Evolutionary conservation across 352 stramenopile genomes (phyloP), one percentile per base, ranked within the genome.

Genomic region (Phytopythium litorale): DNA sequence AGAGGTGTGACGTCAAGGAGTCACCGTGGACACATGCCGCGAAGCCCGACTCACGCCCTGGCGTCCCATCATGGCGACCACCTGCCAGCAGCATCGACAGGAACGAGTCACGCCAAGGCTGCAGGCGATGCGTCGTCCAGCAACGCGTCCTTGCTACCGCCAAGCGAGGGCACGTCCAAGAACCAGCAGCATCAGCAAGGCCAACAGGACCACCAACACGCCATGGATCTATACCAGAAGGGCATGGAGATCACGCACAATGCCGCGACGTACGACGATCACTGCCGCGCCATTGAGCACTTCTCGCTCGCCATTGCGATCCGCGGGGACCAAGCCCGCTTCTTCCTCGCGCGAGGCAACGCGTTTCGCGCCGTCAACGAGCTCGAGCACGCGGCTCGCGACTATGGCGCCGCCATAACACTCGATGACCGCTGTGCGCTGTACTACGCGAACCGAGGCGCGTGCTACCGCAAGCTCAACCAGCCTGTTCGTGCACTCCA

Each of bases 291-390:
- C 4, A 93, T 92, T 57, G 84, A 93, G 65, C 76, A 74, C 35
- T 87, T 91, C 60, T 89, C 76, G 35, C 69, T 93, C 53, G 82
- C 82, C 28, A 91, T 93, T 30, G 81, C 84, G 2, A 79, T 92
- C 13, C 80, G 82, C 35, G 64, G 57, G n/a, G 80, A 81, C 33
- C 84, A 93, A 56, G 68, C 84, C 43, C 76, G 84, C 5, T 93
- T 92, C 60, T 93, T 90, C 64, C 71, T 91, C 19, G 81, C 79
- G 35, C 66, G 84, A 2, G 84, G 80, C 4, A 93, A 93, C 63
- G 80, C 78, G 2, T 89, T 93, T 57, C 80, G 84, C 21, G 66
- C 82, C 0, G 78, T 93, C 50, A 87, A 83, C 60, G 81, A 91
- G 62, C 78, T 83, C 23, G 80, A 91, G 53, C 70, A 70, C 33